phyloP scores from a whole-genome alignment of 371 early-diverging fungal genomes.

The Actinomucor elegans region DNA sequence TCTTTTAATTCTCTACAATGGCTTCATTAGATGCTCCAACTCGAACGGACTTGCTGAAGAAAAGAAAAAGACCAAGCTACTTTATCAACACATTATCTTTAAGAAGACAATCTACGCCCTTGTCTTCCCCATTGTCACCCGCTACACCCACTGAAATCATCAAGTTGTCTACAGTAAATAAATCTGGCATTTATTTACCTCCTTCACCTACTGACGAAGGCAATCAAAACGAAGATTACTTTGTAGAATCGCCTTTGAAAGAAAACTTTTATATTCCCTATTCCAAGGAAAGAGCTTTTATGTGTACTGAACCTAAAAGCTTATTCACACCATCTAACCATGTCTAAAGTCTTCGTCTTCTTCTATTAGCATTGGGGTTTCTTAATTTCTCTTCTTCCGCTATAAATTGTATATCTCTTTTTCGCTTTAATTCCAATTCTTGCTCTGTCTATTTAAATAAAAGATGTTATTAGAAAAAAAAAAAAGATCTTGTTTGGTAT shows the following conservation, averaged over 20 bases:
- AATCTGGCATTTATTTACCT: constrained; percentile 39
- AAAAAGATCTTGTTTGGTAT: background rate
- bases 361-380: background rate
- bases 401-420: background rate
- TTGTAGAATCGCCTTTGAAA: background rate
- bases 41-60: background rate
- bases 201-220: constrained; percentile 30
- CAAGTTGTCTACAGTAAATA: constrained; percentile 43
- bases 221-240: background rate
- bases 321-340: constrained; percentile 7
- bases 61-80: background rate
- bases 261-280: background rate
- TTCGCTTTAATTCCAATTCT: constrained; percentile 2
- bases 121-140: background rate
- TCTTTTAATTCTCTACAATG: background rate
- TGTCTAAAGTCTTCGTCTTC: background rate
- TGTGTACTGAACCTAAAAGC: background rate
- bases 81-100: background rate
- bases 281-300: background rate
- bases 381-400: constrained; percentile 1
- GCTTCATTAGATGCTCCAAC: background rate
- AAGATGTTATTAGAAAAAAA: background rate
- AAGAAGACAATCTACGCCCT: background rate
- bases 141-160: constrained; percentile 22
- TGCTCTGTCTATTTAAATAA: background rate